Conservation (phyloP, 306 rosid species). For the Alnus rubra region DNA sequence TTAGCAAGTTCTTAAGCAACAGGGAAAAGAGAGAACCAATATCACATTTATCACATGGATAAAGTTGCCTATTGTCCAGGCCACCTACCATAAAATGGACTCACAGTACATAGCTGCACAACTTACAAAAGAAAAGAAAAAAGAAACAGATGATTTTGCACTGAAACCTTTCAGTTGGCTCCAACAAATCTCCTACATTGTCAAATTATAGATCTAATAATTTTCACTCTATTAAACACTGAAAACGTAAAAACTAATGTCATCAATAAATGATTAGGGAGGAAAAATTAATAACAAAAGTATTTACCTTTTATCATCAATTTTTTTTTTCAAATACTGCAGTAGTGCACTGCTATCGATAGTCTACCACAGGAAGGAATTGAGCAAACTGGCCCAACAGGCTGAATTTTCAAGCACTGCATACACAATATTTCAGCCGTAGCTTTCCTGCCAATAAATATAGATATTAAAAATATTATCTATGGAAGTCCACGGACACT, state of each 20-base stretch:
- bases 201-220: too few species aligned
- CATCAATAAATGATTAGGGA: neutral
- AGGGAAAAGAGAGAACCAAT: too few species aligned
- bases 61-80: too few species aligned
- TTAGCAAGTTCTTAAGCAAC: too few species aligned
- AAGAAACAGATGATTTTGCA: too few species aligned
- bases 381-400: conserved; percentile 56
- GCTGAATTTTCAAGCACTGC: conserved; percentile 55
- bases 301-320: conserved; percentile 67
- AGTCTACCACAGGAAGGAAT: conserved; percentile 66
- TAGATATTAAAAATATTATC: neutral
- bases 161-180: too few species aligned
- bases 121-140: too few species aligned
- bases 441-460: conserved; percentile 43
- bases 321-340: conserved; percentile 70
- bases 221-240: neutral
- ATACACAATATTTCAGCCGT: conserved; percentile 75
- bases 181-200: neutral
- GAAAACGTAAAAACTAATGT: neutral
- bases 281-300: neutral
- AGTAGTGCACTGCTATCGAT: conserved; percentile 64
- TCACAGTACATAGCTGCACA: too few species aligned
- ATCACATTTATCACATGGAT: too few species aligned
- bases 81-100: too few species aligned
- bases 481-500: neutral